These are phyloP conservation scores for Inonotus obliquus DNA, from an alignment of 1,284 basidiomycete species.

Conservation along the genomic window DNA sequence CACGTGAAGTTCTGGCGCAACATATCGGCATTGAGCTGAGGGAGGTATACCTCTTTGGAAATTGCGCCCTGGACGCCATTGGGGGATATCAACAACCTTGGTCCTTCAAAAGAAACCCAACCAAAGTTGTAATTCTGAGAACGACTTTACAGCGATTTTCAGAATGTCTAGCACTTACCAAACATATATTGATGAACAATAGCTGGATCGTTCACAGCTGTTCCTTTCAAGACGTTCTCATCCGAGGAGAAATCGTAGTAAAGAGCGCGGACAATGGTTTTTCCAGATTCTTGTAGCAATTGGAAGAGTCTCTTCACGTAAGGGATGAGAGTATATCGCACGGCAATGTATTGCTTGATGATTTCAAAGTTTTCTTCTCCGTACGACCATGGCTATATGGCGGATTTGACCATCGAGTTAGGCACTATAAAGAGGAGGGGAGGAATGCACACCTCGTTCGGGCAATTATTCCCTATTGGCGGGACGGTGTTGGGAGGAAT, in stretches of 20 bases:
- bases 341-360: conserved; percentile 37
- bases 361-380: conserved; percentile 37
- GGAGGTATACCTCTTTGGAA: conserved; percentile 34
- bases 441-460: conserved; percentile 31
- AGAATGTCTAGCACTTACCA: conserved; percentile 23
- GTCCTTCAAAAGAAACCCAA: conserved; percentile 24
- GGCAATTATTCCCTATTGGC: conserved; percentile 32
- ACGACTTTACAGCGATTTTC: not conserved
- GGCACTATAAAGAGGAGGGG: not conserved
- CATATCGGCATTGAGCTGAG: conserved; percentile 25
- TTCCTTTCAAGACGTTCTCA: conserved; percentile 29
- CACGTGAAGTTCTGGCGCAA: conserved; percentile 27
- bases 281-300: conserved; percentile 32
- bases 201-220: conserved; percentile 30
- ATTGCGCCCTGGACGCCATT: conserved; percentile 31
- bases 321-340: conserved; percentile 35
- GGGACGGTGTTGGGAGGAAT: conserved; percentile 25
- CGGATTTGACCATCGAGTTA: not conserved
- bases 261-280: conserved; percentile 34
- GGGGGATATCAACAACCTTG: conserved; percentile 34
- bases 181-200: conserved; percentile 38
- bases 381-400: conserved; percentile 35
- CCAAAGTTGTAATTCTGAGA: not conserved
- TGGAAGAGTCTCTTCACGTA: conserved; percentile 35
- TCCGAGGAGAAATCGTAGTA: conserved; percentile 37